Evolutionary conservation across 2,329 filamentous ascomycete genomes (phyloP).

Genomic region (Monilinia laxa): DNA sequence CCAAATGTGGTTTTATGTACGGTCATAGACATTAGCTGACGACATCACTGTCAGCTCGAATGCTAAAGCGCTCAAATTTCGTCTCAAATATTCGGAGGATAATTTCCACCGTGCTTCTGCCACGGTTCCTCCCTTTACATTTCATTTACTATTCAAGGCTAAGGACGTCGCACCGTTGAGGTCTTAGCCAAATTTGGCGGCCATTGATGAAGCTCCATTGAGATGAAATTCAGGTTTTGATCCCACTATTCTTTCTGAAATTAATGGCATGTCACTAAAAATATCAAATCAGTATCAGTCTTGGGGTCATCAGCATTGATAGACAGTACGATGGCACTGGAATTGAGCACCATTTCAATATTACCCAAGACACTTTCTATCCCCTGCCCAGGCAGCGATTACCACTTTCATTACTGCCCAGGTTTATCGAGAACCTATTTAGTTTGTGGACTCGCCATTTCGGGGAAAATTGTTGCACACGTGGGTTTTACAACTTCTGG

Average conservation of each 20-base stretch:
- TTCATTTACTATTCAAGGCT: neutral
- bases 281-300: neutral
- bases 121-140: neutral
- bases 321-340: neutral
- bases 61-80: neutral
- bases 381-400: no score
- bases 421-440: neutral
- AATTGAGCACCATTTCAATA: neutral
- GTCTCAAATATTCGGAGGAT: neutral
- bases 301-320: neutral
- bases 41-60: neutral
- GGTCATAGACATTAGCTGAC: neutral
- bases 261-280: neutral
- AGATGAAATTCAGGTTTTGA: neutral
- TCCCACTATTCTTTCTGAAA: neutral
- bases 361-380: neutral
- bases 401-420: neutral
- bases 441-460: neutral
- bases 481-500: constrained; percentile 60
- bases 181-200: neutral
- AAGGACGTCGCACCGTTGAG: neutral
- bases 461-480: constrained; percentile 50
- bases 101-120: neutral
- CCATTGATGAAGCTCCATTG: neutral
- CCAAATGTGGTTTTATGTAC: neutral